These are phyloP conservation scores for Phytophthora sojae DNA, from an alignment of 352 stramenopile genomes.

Conservation along the genomic window DNA sequence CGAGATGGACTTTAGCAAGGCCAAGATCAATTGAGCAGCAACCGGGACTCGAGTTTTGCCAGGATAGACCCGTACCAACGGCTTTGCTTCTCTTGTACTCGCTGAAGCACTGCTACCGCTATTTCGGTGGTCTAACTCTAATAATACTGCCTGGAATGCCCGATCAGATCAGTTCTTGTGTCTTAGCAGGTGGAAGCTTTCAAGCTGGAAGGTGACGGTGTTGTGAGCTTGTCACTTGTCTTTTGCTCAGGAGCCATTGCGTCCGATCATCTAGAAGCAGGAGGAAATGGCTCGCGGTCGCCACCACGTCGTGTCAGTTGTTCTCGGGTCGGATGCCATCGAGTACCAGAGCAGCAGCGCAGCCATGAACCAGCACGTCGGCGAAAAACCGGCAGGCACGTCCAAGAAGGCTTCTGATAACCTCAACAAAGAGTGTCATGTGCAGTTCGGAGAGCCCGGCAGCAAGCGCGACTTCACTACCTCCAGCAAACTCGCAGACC, in stretches of 20 bases:
- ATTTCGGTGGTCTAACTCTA: conserved; percentile 25
- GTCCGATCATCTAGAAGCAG: not conserved
- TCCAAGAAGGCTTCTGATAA: conserved; percentile 39
- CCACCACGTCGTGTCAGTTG: conserved; percentile 66
- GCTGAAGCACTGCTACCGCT: not conserved
- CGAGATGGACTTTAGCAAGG: conserved; percentile 99
- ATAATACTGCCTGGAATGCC: conserved; percentile 31
- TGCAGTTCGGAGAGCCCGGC: conserved; percentile 70
- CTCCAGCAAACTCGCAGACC: conserved; percentile 61
- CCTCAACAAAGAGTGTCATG: conserved; percentile 70
- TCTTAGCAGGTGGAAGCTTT: not conserved
- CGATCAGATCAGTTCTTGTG: conserved; percentile 29
- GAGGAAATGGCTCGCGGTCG: conserved; percentile 27
- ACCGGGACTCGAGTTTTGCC: not conserved
- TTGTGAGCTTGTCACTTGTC: conserved; percentile 13
- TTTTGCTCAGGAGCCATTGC: conserved; percentile 19
- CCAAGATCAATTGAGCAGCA: conserved; percentile 94
- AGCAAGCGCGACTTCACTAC: conserved; percentile 66
- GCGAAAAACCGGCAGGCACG: conserved; percentile 15
- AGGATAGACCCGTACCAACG: not conserved
- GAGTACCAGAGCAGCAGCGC: conserved; percentile 63
- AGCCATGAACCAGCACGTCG: conserved; percentile 57
- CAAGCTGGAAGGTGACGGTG: not conserved
- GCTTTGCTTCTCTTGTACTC: not conserved
- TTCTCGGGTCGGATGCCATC: conserved; percentile 65